These are phyloP conservation scores for Ramichloridium luteum DNA, from an alignment of 2,329 filamentous ascomycete species.

Conservation along the genomic window DNA sequence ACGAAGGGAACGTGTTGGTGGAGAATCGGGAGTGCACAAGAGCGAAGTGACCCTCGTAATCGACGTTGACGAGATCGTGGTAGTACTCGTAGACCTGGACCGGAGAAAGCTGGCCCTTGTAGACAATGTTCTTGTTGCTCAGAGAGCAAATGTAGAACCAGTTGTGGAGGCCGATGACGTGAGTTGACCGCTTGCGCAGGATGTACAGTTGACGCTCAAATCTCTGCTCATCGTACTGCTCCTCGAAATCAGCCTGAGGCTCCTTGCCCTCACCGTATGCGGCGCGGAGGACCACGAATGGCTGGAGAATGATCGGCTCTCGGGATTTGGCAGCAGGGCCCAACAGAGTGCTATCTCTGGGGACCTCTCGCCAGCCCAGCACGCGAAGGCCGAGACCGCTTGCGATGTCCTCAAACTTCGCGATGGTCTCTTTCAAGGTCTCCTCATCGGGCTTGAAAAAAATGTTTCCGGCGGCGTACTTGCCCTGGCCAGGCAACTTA, in stretches of 20 bases:
- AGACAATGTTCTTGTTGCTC: constrained; percentile 97
- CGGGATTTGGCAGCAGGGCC: constrained; percentile 86
- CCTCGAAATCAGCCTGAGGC: constrained; percentile 65
- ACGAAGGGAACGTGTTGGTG: constrained; percentile 95
- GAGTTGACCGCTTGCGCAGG: constrained; percentile 85
- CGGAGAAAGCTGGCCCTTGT: constrained; percentile 92
- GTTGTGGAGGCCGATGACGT: constrained; percentile 89
- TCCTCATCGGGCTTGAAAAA: constrained; percentile 97
- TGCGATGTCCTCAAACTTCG: constrained; percentile 88
- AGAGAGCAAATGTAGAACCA: constrained; percentile 98
- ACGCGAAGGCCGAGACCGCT: constrained; percentile 77
- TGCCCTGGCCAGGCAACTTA: constrained; percentile 73
- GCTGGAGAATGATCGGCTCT: constrained; percentile 90
- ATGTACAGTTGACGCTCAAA: constrained; percentile 94
- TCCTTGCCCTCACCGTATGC: constrained; percentile 72
- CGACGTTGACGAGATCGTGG: constrained; percentile 89
- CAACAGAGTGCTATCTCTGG: constrained; percentile 82
- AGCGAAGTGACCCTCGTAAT: constrained; percentile 95
- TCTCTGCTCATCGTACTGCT: constrained; percentile 67
- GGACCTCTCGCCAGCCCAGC: constrained; percentile 91
- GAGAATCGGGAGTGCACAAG: constrained; percentile 95
- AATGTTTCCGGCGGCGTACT: constrained; percentile 94
- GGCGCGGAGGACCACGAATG: constrained; percentile 78
- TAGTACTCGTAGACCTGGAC: constrained; percentile 97
- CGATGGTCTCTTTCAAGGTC: constrained; percentile 77